These are phyloP conservation scores for Starmerella potacharoeniae DNA, from an alignment of 805 yeast species.

Conservation along the genomic window DNA sequence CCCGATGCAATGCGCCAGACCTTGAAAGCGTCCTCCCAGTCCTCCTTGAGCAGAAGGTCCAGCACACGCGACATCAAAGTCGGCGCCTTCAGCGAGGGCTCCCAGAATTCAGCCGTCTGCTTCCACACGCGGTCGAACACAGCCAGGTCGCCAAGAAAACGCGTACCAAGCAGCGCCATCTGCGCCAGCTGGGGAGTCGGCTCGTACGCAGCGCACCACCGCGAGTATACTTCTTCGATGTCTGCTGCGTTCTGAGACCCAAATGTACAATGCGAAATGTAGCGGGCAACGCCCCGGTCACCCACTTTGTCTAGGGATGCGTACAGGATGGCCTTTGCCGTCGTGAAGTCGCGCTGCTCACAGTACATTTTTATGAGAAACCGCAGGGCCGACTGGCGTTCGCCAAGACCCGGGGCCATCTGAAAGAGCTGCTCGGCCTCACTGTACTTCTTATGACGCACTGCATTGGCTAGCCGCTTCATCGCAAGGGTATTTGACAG, in stretches of 20 bases:
- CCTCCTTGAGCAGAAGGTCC: conserved; percentile 3
- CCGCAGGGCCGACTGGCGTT: conserved; percentile 13
- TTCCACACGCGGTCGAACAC: conserved; percentile 9
- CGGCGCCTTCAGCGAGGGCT: conserved; percentile 8
- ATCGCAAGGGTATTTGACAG: conserved; percentile 3
- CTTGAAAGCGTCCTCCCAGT: conserved; percentile 7
- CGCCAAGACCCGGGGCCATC: conserved; percentile 10
- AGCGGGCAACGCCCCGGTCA: conserved; percentile 11
- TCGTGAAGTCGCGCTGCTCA: conserved; percentile 17
- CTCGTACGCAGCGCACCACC: background rate
- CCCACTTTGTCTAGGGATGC: conserved; percentile 9
- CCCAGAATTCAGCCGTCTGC: conserved; percentile 3
- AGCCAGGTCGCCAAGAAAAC: conserved; percentile 12
- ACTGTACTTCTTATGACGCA: background rate
- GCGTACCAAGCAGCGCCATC: conserved; percentile 15
- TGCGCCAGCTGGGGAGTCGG: conserved; percentile 9
- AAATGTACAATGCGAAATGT: conserved; percentile 9
- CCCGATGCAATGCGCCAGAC: conserved; percentile 11
- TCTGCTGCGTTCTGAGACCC: conserved; percentile 14
- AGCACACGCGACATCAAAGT: conserved; percentile 7
- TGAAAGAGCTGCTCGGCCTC: conserved; percentile 12
- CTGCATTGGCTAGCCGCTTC: conserved; percentile 6
- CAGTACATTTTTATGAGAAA: conserved; percentile 15
- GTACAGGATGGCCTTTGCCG: conserved; percentile 19
- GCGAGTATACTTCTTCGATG: conserved; percentile 11